Evolutionary conservation across 495 filamentous ascomycete genomes (phyloP).

Genomic region (Penicillium pulvis): DNA sequence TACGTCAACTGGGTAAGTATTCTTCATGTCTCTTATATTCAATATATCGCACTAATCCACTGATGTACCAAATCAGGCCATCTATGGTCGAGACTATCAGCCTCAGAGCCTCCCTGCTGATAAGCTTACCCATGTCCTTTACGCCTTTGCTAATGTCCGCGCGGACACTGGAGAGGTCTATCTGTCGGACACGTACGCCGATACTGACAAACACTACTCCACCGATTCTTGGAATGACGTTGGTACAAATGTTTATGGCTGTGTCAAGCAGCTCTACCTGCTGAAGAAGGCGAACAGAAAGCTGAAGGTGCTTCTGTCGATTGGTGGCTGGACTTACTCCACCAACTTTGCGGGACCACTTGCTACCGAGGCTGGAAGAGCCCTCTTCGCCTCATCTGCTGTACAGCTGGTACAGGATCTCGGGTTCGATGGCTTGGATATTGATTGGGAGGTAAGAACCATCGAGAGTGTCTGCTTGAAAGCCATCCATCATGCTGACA

Average conservation of each 20-base stretch:
- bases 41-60: not conserved
- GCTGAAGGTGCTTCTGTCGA: slow-evolving; percentile 67
- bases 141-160: slow-evolving; percentile 74
- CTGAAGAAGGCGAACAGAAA: slow-evolving; percentile 79
- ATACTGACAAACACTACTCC: slow-evolving; percentile 71
- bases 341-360: slow-evolving; percentile 69
- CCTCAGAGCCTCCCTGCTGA: slow-evolving; percentile 74
- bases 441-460: slow-evolving; percentile 60
- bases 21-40: not conserved
- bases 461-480: not conserved
- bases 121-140: slow-evolving; percentile 81
- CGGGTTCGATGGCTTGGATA: slow-evolving; percentile 62
- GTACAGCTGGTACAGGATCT: slow-evolving; percentile 68
- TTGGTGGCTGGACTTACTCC: slow-evolving; percentile 80
- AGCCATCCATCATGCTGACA: not conserved
- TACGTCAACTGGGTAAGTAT: slow-evolving; percentile 73
- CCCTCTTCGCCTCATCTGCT: slow-evolving; percentile 68
- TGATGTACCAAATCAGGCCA: slow-evolving; percentile 49
- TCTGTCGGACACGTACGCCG: slow-evolving; percentile 77
- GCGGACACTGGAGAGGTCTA: slow-evolving; percentile 63
- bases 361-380: slow-evolving; percentile 56
- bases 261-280: slow-evolving; percentile 82
- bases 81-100: slow-evolving; percentile 71
- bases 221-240: slow-evolving; percentile 68
- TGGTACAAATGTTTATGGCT: slow-evolving; percentile 84